Conservation (phyloP, 1,284 basidiomycete genomes). For the Tilletia walkeri region DNA sequence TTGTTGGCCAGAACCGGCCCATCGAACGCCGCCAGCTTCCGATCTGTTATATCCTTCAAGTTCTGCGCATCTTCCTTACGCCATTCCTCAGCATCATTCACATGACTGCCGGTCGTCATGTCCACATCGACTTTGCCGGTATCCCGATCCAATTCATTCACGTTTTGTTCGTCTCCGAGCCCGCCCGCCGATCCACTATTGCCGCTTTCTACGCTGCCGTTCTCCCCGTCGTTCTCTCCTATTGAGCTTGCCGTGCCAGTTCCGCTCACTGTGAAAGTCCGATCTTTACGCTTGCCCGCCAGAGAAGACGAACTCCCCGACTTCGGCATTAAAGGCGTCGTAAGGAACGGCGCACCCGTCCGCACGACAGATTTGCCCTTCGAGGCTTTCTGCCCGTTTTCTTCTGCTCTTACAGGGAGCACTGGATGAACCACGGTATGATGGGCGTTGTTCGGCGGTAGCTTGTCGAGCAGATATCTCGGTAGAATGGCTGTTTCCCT, state of each 20-base stretch:
- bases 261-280: conserved; percentile 43
- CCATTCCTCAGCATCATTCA: conserved; percentile 17
- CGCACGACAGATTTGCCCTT: no score
- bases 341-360: not conserved
- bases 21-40: conserved; percentile 24
- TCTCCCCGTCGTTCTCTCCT: conserved; percentile 11
- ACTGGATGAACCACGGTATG: no score
- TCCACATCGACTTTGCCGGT: no score
- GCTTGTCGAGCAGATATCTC: conserved; percentile 5
- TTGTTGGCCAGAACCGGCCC: conserved; percentile 46
- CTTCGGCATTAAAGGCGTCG: not conserved
- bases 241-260: conserved; percentile 35
- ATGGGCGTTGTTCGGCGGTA: not conserved
- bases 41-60: conserved; percentile 64
- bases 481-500: conserved; percentile 14
- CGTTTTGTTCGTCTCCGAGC: not conserved
- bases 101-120: not conserved
- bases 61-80: conserved; percentile 68
- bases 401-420: no score
- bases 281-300: conserved; percentile 42
- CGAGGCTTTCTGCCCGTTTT: no score
- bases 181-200: conserved; percentile 3
- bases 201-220: conserved; percentile 15
- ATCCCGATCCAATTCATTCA: not conserved
- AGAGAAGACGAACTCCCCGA: conserved; percentile 7